phyloP scores from a whole-genome alignment of 345 rosid genomes.

The Leavenworthia alabamica region DNA sequence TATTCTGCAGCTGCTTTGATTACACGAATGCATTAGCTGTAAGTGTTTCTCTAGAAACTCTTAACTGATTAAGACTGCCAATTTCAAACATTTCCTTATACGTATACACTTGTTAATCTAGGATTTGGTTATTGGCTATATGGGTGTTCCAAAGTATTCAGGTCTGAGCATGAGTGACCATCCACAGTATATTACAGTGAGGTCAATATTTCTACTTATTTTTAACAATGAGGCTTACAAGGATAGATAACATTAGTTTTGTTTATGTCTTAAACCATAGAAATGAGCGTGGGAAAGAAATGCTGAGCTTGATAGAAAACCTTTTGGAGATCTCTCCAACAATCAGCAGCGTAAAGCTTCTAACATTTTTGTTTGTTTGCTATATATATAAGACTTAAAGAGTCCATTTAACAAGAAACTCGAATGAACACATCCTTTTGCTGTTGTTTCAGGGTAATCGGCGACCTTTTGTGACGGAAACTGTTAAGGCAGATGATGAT shows the following conservation, averaged over 20 bases:
- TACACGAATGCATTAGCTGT: slow-evolving; percentile 95
- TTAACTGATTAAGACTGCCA: neutral
- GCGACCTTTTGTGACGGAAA: slow-evolving; percentile 83
- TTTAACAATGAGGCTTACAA: neutral
- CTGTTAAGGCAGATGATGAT: slow-evolving; percentile 87
- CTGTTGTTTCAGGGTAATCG: slow-evolving; percentile 59
- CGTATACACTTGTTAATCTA: slow-evolving; percentile 18
- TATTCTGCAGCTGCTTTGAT: slow-evolving; percentile 79
- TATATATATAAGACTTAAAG: neutral
- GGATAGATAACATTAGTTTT: neutral
- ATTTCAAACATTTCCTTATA: slow-evolving; percentile 4
- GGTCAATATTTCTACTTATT: slow-evolving; percentile 37
- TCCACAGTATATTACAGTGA: slow-evolving; percentile 87
- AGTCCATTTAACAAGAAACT: neutral
- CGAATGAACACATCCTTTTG: neutral
- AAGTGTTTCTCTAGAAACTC: slow-evolving; percentile 33
- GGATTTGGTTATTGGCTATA: slow-evolving; percentile 96
- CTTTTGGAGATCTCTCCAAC: slow-evolving; percentile 84
- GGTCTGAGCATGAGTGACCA: slow-evolving; percentile 88
- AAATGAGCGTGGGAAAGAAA: slow-evolving; percentile 82
- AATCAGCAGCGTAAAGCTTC: slow-evolving; percentile 53
- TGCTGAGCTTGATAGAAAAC: slow-evolving; percentile 73
- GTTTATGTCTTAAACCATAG: slow-evolving; percentile 38
- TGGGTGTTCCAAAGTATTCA: slow-evolving; percentile 94
- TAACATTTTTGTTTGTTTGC: neutral